phyloP scores from a whole-genome alignment of 352 stramenopile genomes.

The Pythium apleroticum region DNA sequence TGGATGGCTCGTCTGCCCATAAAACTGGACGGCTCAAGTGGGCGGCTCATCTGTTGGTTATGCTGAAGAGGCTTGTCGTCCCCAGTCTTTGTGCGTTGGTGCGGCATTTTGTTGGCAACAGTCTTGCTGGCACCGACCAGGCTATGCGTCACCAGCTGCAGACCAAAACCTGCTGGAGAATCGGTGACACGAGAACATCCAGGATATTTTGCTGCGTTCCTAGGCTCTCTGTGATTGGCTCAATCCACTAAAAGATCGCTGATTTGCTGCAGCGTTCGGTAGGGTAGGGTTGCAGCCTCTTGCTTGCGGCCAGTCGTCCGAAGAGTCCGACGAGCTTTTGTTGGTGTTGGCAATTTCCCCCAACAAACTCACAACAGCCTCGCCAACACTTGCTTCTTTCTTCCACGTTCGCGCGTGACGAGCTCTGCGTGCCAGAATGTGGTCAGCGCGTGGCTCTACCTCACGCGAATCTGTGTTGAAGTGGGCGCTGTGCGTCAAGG shows the following conservation, averaged over 20 bases:
- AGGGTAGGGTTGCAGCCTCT: background rate
- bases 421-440: conserved; percentile 24
- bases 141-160: background rate
- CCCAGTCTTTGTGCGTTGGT: background rate
- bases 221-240: conserved; percentile 9
- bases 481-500: background rate
- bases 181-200: conserved; percentile 1
- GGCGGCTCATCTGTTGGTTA: background rate
- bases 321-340: background rate
- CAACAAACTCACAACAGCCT: background rate
- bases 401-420: conserved; percentile 13
- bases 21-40: background rate
- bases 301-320: background rate
- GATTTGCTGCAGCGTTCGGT: background rate
- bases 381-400: conserved; percentile 10
- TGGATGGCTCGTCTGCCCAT: background rate
- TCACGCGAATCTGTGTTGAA: background rate
- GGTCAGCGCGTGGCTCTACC: conserved; percentile 17
- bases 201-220: conserved; percentile 4
- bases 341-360: background rate
- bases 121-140: conserved; percentile 6
- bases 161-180: background rate
- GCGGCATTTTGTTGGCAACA: background rate
- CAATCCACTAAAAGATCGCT: conserved; percentile 4
- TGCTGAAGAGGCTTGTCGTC: background rate